These are phyloP conservation scores for Neurospora sp. DNA, from an alignment of 495 filamentous ascomycete species.

Conservation along the genomic window DNA sequence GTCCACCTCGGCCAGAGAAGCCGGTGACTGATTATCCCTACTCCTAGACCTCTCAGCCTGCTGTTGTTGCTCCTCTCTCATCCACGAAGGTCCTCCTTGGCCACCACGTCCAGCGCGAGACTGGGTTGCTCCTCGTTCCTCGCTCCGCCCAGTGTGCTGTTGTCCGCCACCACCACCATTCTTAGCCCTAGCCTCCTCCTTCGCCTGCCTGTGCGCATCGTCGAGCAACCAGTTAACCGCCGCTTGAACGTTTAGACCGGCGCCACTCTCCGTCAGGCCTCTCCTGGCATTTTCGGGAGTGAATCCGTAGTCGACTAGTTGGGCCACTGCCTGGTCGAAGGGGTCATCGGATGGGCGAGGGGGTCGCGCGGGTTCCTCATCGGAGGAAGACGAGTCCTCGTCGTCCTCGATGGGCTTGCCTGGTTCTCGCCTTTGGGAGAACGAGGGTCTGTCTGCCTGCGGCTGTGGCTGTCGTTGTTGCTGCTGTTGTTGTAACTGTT, in stretches of 20 bases:
- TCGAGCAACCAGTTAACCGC: conserved; percentile 86
- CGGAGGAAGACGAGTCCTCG: conserved; percentile 31
- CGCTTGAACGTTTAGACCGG: conserved; percentile 71
- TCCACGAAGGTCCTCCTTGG: conserved; percentile 25
- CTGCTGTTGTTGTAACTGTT: conserved; percentile 22
- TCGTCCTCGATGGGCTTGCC: conserved; percentile 37
- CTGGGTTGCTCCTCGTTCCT: conserved; percentile 22
- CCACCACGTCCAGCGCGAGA: conserved; percentile 12
- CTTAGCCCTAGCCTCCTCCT: conserved; percentile 32
- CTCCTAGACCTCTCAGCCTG: conserved; percentile 33
- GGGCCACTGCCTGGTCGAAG: conserved; percentile 72
- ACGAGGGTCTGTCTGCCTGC: conserved; percentile 2
- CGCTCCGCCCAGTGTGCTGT: conserved; percentile 10
- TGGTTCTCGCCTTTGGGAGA: conserved; percentile 25
- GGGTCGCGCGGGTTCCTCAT: conserved; percentile 26
- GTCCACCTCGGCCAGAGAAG: conserved; percentile 53
- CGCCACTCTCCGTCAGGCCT: conserved; percentile 68
- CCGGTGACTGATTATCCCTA: conserved; percentile 46
- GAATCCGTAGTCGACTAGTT: conserved; percentile 94
- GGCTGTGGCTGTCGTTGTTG: neutral
- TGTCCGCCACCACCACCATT: conserved; percentile 15
- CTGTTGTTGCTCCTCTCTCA: conserved; percentile 19
- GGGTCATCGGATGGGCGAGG: conserved; percentile 38
- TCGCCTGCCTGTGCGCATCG: conserved; percentile 69
- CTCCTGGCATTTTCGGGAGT: conserved; percentile 64